Percentiles rank a stretch among this genome's conserved stretches.
These are phyloP conservation scores for Phytophthora constricta DNA, from an alignment of 352 stramenopile genomes.

Conservation along the genomic window DNA sequence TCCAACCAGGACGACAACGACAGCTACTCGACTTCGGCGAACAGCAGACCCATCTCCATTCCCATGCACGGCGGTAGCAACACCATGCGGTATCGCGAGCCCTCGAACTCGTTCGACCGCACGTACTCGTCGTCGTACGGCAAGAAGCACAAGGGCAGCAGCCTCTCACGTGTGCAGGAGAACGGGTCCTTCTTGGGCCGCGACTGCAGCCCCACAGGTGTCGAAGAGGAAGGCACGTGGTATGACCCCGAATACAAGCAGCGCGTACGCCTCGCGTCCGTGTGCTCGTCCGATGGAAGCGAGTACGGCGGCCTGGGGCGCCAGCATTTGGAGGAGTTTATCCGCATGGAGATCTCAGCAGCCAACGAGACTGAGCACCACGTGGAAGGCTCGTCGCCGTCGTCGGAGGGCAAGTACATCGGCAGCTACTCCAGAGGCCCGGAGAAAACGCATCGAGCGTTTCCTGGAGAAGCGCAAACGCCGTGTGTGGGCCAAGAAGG, in stretches of 20 bases:
- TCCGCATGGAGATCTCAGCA: constrained; percentile 83
- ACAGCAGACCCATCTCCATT: constrained; percentile 69
- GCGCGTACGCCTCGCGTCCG: constrained; percentile 67
- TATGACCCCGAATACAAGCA: constrained; percentile 80
- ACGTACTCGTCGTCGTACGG: constrained; percentile 40
- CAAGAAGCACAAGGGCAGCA: constrained; percentile 56
- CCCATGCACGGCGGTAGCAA: constrained; percentile 43
- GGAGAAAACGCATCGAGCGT: constrained; percentile 84
- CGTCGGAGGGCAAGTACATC: constrained; percentile 70
- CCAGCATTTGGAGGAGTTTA: constrained; percentile 81
- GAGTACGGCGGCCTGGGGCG: constrained; percentile 76
- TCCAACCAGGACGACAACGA: constrained; percentile 59
- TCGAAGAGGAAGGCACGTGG: constrained; percentile 66
- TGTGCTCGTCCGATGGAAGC: constrained; percentile 80
- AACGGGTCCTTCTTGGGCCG: constrained; percentile 57
- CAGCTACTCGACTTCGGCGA: constrained; percentile 47
- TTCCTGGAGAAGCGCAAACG: constrained; percentile 94
- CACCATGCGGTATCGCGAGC: constrained; percentile 38
- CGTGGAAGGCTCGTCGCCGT: constrained; percentile 33
- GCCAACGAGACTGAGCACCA: constrained; percentile 62
- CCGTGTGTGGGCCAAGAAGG: constrained; percentile 96
- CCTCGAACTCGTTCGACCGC: constrained; percentile 34
- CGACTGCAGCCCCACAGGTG: constrained; percentile 73
- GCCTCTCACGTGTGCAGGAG: constrained; percentile 68
- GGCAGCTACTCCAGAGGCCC: constrained; percentile 90